Percentiles rank a stretch among this genome's conserved stretches.
Evolutionary conservation across 176 grass and related monocot species (phyloP).

Genomic region (Oryza glaberrima): DNA sequence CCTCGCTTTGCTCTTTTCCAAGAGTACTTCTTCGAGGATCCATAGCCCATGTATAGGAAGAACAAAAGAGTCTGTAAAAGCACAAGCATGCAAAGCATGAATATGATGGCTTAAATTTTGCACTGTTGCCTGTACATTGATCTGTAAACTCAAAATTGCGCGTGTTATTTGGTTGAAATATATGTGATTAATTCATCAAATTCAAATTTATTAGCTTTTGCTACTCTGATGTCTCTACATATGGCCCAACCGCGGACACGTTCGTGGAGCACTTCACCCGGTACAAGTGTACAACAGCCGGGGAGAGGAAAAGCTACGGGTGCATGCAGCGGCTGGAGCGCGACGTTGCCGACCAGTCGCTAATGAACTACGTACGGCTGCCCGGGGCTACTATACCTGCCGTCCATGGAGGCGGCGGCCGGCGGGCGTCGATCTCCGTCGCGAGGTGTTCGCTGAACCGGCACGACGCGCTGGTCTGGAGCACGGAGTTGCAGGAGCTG

Average conservation of each 20-base stretch:
- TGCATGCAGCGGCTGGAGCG: not conserved
- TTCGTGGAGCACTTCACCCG: conserved; percentile 27
- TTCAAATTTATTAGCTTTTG: too few species aligned
- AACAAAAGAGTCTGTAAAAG: not conserved
- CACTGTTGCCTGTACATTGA: too few species aligned
- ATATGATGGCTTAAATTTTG: not conserved
- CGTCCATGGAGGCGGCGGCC: conserved; percentile 8
- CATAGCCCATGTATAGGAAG: not conserved
- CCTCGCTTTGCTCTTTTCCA: not conserved
- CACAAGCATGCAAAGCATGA: not conserved
- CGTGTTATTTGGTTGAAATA: not conserved
- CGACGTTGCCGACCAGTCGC: not conserved
- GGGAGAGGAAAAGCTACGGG: too few species aligned
- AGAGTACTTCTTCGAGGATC: not conserved
- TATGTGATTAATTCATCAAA: not conserved
- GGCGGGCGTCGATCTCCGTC: not conserved
- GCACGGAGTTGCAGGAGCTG: conserved; percentile 1
- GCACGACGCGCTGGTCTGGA: not conserved
- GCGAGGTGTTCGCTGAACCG: not conserved
- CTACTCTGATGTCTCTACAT: not conserved
- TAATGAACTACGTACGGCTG: not conserved
- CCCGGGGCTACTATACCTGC: not conserved
- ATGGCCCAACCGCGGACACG: not conserved
- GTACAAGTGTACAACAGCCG: not conserved
- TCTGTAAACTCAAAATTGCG: not conserved